A percentile compares a stretch with the other conserved stretches of the same genome.
Evolutionary conservation across 2,329 filamentous ascomycete species (phyloP).

Genomic region (Colletotrichum lindemuthianum): DNA sequence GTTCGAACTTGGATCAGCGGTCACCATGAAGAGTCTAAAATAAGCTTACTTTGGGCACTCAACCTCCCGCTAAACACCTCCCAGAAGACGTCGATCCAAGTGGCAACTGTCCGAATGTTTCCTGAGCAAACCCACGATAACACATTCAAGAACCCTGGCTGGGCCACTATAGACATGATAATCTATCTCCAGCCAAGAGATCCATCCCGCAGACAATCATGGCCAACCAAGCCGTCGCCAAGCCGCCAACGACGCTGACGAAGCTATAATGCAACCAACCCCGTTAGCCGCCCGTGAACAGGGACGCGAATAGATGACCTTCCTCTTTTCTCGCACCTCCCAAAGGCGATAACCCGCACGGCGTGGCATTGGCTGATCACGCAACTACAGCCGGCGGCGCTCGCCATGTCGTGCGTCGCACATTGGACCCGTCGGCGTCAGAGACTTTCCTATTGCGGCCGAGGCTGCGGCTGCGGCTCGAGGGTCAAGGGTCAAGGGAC

Average conservation of each 20-base stretch:
- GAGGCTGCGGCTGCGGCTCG: neutral
- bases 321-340: conserved; percentile 23
- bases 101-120: too few relatives aligned
- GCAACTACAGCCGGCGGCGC: conserved; percentile 5
- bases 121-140: neutral
- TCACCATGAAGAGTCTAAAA: neutral
- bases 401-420: conserved; percentile 10
- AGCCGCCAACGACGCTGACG: conserved; percentile 23
- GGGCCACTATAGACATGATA: neutral
- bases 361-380: conserved; percentile 8
- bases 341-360: conserved; percentile 11
- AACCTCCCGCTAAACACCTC: too few relatives aligned
- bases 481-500: neutral
- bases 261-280: conserved; percentile 22
- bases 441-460: conserved; percentile 13
- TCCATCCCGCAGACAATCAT: conserved; percentile 10
- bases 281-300: neutral
- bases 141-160: neutral
- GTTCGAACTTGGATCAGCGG: neutral
- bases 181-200: neutral
- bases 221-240: conserved; percentile 16
- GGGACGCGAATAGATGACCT: conserved; percentile 24
- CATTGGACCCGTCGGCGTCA: neutral
- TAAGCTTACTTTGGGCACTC: conserved; percentile 19
- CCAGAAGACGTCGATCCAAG: neutral